Conservation (phyloP, 164 flowering plant species). For the Platanus orientalis region DNA sequence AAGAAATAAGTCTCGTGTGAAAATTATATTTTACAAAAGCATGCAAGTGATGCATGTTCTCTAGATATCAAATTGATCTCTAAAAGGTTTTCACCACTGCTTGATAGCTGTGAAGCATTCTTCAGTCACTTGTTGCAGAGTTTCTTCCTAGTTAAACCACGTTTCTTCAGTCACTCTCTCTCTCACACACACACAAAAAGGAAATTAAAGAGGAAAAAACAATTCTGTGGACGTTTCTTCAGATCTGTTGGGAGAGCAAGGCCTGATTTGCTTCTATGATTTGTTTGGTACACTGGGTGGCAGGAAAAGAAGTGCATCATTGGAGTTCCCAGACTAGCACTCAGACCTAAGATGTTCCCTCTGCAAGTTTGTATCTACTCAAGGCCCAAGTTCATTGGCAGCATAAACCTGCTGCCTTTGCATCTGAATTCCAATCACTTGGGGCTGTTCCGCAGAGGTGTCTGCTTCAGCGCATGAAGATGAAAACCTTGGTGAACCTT, state of each 20-base stretch:
- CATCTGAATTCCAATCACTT: constrained; percentile 24
- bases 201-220: no score
- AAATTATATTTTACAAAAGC: not conserved
- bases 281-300: constrained; percentile 27
- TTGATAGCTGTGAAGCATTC: not conserved
- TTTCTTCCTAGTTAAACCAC: no score
- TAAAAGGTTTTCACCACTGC: not conserved
- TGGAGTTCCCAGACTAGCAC: constrained; percentile 36
- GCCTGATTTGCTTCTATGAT: constrained; percentile 23
- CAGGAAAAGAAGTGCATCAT: constrained; percentile 67
- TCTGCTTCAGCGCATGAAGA: constrained; percentile 42
- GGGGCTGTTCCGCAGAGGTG: constrained; percentile 22
- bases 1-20: not conserved
- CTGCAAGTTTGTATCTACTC: constrained; percentile 28
- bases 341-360: constrained; percentile 35
- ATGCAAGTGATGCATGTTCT: not conserved
- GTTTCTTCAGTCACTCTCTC: no score
- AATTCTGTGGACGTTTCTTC: not conserved
- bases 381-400: constrained; percentile 23
- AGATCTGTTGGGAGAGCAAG: constrained; percentile 6
- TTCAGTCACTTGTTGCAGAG: not conserved
- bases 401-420: constrained; percentile 26
- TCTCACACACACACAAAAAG: no score
- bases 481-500: constrained; percentile 34
- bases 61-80: not conserved